Base-by-base conservation (phyloP, 225 moss, liverwort and hornwort genomes). In the Takakia lepidozioides region DNA sequence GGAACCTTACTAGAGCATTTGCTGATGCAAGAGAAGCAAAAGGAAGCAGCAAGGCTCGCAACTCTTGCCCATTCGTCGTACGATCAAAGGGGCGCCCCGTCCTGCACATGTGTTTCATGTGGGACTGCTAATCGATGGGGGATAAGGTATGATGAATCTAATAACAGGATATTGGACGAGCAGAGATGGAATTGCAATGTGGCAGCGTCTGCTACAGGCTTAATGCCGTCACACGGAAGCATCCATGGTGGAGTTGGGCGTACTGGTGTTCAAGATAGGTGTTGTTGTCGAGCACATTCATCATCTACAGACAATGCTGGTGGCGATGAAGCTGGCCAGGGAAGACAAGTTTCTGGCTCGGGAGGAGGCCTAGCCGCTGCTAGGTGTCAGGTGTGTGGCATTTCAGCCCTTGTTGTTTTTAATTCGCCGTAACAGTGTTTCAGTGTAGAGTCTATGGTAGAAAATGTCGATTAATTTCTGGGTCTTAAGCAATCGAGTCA, bases 1-100 rank as follows among this genome's bases (percentile, higher is more conserved):
- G 74, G 70, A 1, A 35, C 46, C 5, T 43, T 80, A 54, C 46
- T 70, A 17, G 74, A 80, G 60, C 79, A 74, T 3, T 40, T 80
- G 60, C 47, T 74, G 61, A 53, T 74, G 50, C 74, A 74, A 51
- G 74, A 74, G 70, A 70, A 74, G 50, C 63, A 80, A 54, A 32
- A 32, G 32, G 74, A 74, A 53, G 74, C 79, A 26, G 18, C 70
- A 10, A 63, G 74, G 2, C 70, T 70, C 43, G 70, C 70, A 16
- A 69, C 62, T 38, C 54, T 74, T 35, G 73, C 73, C 55, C 73
- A 73, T 15, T 69, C 78, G 32, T 32, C 32, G 32, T 32, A 7
- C 7, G 8, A 32, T 32, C 11, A 7, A 11, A 11, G 32, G 11
- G 32, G 32, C 7, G 11, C 32, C 11, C 11, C 32, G n/a, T n/a